These are phyloP conservation scores for Cinnamomum chago DNA, from an alignment of 164 flowering plant genomes.

Conservation along the genomic window DNA sequence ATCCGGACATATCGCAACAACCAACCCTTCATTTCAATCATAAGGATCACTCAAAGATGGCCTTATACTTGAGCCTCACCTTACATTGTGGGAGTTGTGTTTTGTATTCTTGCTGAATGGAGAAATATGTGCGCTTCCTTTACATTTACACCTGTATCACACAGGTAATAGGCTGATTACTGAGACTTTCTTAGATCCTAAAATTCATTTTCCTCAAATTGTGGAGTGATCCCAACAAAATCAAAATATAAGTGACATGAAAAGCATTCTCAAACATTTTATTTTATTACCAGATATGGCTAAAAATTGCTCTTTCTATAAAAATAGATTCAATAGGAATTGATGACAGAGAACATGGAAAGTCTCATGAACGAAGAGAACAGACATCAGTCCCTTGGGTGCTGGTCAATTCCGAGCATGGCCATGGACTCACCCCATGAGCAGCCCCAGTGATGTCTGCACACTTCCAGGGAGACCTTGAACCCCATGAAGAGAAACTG, in stretches of 20 bases:
- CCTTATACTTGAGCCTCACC: too few species aligned
- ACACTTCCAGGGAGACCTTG: constrained; percentile 57
- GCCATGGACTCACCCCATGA: constrained; percentile 57
- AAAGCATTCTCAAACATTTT: not conserved
- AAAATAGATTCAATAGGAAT: not conserved
- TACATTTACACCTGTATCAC: too few species aligned
- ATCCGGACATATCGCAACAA: too few species aligned
- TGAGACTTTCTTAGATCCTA: too few species aligned
- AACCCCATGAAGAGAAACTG: constrained; percentile 29
- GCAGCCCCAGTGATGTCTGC: constrained; percentile 73
- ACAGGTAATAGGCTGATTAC: too few species aligned
- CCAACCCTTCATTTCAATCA: too few species aligned
- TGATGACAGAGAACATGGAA: not conserved
- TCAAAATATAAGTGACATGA: not conserved
- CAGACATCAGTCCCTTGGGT: constrained; percentile 40
- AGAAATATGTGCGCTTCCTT: too few species aligned
- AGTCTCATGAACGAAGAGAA: constrained; percentile 25
- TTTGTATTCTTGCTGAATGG: too few species aligned
- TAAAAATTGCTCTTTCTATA: not conserved
- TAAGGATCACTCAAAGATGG: too few species aligned
- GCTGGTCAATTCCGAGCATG: constrained; percentile 60
- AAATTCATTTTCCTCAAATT: too few species aligned
- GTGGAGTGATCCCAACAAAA: too few species aligned
- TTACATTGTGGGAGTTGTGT: too few species aligned
- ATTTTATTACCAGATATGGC: not conserved